Evolutionary conservation across 2,329 filamentous ascomycete genomes (phyloP).

Genomic region (Hymenoscyphus fraxineus): DNA sequence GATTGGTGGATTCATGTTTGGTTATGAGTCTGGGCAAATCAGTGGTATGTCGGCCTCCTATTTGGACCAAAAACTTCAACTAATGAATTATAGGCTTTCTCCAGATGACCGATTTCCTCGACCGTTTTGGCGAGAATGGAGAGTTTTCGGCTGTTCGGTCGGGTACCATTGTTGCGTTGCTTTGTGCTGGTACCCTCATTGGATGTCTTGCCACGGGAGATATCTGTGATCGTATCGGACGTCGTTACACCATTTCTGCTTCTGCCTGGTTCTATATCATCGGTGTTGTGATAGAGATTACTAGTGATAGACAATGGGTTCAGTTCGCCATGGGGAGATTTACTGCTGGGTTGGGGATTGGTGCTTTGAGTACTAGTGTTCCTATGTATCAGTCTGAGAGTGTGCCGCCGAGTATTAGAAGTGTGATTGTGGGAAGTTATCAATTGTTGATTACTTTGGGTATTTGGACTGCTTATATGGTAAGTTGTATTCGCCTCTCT

Average conservation of each 20-base stretch:
- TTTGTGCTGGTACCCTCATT: conserved; percentile 56
- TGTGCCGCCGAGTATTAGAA: conserved; percentile 60
- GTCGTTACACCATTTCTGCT: conserved; percentile 57
- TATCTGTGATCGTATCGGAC: conserved; percentile 58
- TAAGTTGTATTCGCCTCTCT: conserved; percentile 28
- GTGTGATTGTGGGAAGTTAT: conserved; percentile 60
- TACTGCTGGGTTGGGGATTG: conserved; percentile 64
- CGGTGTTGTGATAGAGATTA: conserved; percentile 62
- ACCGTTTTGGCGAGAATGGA: conserved; percentile 48
- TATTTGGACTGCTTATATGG: conserved; percentile 56
- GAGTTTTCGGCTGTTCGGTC: conserved; percentile 56
- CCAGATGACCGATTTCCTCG: conserved; percentile 53
- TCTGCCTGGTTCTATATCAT: conserved; percentile 61
- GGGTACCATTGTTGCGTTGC: conserved; percentile 61
- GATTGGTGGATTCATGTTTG: conserved; percentile 56
- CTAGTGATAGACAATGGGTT: conserved; percentile 53
- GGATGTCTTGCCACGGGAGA: conserved; percentile 57
- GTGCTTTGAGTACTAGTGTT: conserved; percentile 59
- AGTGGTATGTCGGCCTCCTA: conserved; percentile 40
- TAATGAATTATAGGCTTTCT: conserved; percentile 50
- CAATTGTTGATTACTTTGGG: conserved; percentile 68
- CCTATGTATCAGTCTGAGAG: conserved; percentile 69
- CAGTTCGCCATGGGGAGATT: conserved; percentile 63
- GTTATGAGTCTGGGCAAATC: conserved; percentile 40
- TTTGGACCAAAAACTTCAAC: neutral